These are phyloP conservation scores for Pulveroboletus frians DNA, from an alignment of 768 basidiomycete species.

Conservation along the genomic window DNA sequence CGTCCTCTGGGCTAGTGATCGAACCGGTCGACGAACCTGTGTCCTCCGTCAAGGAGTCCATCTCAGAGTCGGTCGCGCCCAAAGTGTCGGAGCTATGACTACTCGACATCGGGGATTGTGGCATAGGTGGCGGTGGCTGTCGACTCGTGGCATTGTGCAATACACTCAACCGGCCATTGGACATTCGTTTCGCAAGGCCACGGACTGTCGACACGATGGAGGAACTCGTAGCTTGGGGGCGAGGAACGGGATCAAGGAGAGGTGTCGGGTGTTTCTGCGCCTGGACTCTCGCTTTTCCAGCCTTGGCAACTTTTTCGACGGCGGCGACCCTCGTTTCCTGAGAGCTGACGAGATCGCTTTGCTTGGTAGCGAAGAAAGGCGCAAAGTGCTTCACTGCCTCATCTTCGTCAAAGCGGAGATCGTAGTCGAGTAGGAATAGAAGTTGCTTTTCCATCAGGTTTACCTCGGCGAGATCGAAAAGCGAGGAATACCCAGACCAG, in stretches of 20 bases:
- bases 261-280: slow-evolving; percentile 42
- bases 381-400: slow-evolving; percentile 71
- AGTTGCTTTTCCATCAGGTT: slow-evolving; percentile 98
- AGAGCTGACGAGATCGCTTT: slow-evolving; percentile 19
- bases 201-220: slow-evolving; percentile 52
- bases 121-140: slow-evolving; percentile 14
- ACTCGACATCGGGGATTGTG: slow-evolving; percentile 32
- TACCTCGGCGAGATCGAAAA: slow-evolving; percentile 76
- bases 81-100: slow-evolving; percentile 42
- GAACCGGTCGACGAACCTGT: slow-evolving; percentile 53
- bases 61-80: slow-evolving; percentile 50
- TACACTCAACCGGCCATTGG: slow-evolving; percentile 35
- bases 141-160: slow-evolving; percentile 15
- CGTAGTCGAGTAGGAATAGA: slow-evolving; percentile 85
- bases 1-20: slow-evolving; percentile 45
- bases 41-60: slow-evolving; percentile 61
- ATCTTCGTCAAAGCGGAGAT: slow-evolving; percentile 82
- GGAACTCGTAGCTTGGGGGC: slow-evolving; percentile 25
- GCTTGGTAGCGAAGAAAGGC: slow-evolving; percentile 49
- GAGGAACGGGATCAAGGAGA: slow-evolving; percentile 33
- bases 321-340: slow-evolving; percentile 48
- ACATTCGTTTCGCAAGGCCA: slow-evolving; percentile 55
- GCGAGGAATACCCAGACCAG: slow-evolving; percentile 75
- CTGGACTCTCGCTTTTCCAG: slow-evolving; percentile 48
- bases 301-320: slow-evolving; percentile 50